Evolutionary conservation across 805 yeast genomes (phyloP), one percentile per base, ranked within the genome.

Genomic region (Henningerozyma blattae): DNA sequence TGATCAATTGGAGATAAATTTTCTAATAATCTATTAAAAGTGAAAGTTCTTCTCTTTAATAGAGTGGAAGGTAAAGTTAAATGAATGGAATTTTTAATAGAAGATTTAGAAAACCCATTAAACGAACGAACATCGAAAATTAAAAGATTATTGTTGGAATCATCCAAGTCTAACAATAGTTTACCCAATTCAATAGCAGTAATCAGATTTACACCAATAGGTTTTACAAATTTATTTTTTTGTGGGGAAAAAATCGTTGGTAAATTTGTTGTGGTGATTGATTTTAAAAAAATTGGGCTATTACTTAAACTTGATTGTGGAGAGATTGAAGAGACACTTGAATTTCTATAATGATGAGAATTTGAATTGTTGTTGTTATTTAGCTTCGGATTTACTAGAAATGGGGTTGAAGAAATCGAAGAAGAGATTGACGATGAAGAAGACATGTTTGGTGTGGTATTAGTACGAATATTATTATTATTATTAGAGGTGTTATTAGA

Each of bases 51-150:
- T 42, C 97, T 68, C 51, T 77, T 81, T 41, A 87, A 60, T 28
- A 87, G 62, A 0, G 96, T 87, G n/a, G 94, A 79, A 2, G 97
- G 96, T 12, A 87, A 59, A 54, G 94, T 83, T 25, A 89, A 68
- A 51, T 84, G 84, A 30, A 83, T 62, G 1, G 96, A 70, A 28
- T 68, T 62, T 4, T 45, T 47, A 10, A 89, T 55, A 40, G 77
- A 85, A 3, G 65, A 50, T 38, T 64, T 68, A 28, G 76, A 67
- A 50, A 62, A 84, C 37, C 82, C 89, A 17, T 81, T 75, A 50
- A 76, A 84, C 0, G 95, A 83, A 35, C 97, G 62, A 9, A 81
- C 77, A 52, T 87, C 97, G 10, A 54, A 33, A 10, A 50, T 19
- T 14, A 54, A 25, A 27, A 48, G 32, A 22, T 41, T 33, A 4